Evolutionary conservation across 768 basidiomycete species (phyloP).

Genomic region (Leccinum subtestaceum): DNA sequence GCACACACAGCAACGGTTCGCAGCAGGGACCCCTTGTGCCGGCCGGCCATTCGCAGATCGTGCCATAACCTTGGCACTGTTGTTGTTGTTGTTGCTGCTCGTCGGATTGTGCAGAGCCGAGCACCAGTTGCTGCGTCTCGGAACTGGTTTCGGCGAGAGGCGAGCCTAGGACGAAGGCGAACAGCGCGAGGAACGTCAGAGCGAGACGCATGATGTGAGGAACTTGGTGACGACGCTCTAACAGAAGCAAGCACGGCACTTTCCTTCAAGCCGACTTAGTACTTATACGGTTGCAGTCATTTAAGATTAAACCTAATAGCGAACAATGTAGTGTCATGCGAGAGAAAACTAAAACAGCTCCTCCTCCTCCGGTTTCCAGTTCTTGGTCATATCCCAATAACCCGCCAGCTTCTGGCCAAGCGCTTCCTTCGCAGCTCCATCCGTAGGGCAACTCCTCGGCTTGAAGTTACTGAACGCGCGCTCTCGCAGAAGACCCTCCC

Average conservation of each 20-base stretch:
- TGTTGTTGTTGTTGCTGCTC: background rate
- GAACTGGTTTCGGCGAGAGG: background rate
- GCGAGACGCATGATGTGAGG: constrained; percentile 9
- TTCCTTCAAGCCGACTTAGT: too few relatives aligned
- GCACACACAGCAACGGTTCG: constrained; percentile 8
- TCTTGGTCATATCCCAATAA: constrained; percentile 95
- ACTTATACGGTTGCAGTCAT: background rate
- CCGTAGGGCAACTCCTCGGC: constrained; percentile 79
- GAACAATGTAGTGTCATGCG: background rate
- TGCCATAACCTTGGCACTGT: background rate
- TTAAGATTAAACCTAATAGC: background rate
- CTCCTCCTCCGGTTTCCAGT: constrained; percentile 81
- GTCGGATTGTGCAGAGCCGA: background rate
- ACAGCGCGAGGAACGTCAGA: constrained; percentile 1
- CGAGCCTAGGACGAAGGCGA: constrained; percentile 1
- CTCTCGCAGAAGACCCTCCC: constrained; percentile 90
- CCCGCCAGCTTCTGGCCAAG: constrained; percentile 83
- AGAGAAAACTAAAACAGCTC: constrained; percentile 49
- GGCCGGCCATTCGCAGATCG: background rate
- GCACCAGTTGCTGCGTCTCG: constrained; percentile 2
- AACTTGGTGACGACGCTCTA: background rate
- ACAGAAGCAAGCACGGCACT: background rate
- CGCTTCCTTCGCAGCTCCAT: constrained; percentile 79
- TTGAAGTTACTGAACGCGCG: constrained; percentile 77
- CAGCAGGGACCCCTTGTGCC: constrained; percentile 16